Conservation (phyloP, 2,329 filamentous ascomycete species). For the Pseudogymnoascus verrucosus region DNA sequence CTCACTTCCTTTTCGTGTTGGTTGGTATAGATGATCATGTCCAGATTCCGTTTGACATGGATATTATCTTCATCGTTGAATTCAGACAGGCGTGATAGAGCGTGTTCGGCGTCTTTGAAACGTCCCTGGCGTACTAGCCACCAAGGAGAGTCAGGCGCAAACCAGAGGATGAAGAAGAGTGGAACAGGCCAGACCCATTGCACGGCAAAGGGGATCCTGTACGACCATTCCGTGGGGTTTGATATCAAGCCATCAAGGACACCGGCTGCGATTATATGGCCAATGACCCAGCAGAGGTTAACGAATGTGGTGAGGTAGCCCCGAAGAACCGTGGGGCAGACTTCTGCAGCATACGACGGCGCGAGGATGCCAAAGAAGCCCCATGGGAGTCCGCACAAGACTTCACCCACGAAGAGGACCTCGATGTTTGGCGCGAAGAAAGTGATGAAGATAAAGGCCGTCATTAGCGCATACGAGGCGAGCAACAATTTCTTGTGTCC, state of each 20-base stretch:
- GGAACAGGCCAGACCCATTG: slow-evolving; percentile 41
- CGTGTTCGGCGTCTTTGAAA: slow-evolving; percentile 35
- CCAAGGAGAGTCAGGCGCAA: slow-evolving; percentile 42
- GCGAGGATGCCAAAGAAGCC: slow-evolving; percentile 39
- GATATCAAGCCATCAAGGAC: slow-evolving; percentile 27
- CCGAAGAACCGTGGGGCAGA: slow-evolving; percentile 47
- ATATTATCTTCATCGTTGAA: slow-evolving; percentile 49
- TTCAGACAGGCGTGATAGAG: slow-evolving; percentile 1
- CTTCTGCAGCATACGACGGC: slow-evolving; percentile 37
- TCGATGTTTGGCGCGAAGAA: slow-evolving; percentile 42
- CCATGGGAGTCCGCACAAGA: slow-evolving; percentile 43
- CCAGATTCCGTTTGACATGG: slow-evolving; percentile 32
- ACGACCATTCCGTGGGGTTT: slow-evolving; percentile 12
- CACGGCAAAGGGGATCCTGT: slow-evolving; percentile 13
- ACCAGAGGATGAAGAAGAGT: slow-evolving; percentile 34
- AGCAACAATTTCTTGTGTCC: slow-evolving; percentile 45
- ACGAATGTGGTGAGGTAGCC: slow-evolving; percentile 49
- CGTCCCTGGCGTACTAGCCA: slow-evolving; percentile 38
- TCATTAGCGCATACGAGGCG: slow-evolving; percentile 36
- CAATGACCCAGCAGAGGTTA: slow-evolving; percentile 48
- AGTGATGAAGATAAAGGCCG: slow-evolving; percentile 41
- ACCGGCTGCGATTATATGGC: slow-evolving; percentile 42
- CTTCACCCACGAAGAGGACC: slow-evolving; percentile 40
- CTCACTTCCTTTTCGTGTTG: slow-evolving; percentile 52
- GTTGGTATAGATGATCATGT: slow-evolving; percentile 47